Percentiles rank a stretch among this genome's conserved stretches.
Conservation (phyloP, 2,329 filamentous ascomycete species). For the Fusarium kyushuense region DNA sequence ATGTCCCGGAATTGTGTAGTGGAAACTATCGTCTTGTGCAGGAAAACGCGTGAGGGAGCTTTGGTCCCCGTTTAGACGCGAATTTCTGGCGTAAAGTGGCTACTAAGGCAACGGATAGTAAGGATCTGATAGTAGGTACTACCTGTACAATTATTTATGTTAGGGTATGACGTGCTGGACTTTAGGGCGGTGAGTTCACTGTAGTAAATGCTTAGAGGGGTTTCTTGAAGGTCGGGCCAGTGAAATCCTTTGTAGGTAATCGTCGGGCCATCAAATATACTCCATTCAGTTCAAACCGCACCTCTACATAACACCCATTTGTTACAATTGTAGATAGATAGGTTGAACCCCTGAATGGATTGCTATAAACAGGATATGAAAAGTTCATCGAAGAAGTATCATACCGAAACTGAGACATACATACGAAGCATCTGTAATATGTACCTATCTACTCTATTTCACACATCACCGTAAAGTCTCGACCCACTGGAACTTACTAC, state of each 20-base stretch:
- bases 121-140: constrained; percentile 25
- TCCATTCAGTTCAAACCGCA: too few species aligned
- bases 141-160: constrained; percentile 1
- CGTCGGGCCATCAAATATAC: too few species aligned
- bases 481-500: constrained; percentile 1
- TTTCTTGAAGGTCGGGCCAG: constrained; percentile 3
- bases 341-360: not conserved
- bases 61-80: constrained; percentile 38
- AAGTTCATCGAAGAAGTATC: not conserved
- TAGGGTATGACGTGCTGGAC: constrained; percentile 39
- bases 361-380: not conserved
- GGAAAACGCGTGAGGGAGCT: constrained; percentile 41
- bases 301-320: too few species aligned
- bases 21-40: constrained; percentile 9
- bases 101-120: constrained; percentile 35
- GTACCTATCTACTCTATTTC: too few species aligned
- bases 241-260: not conserved
- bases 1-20: constrained; percentile 7
- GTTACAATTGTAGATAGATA: not conserved
- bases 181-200: constrained; percentile 32
- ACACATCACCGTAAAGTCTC: not conserved
- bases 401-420: too few species aligned
- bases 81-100: constrained; percentile 48
- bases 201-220: constrained; percentile 28
- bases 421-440: too few species aligned